Evolutionary conservation across 768 basidiomycete genomes (phyloP).

Genomic region (Russula foetens): DNA sequence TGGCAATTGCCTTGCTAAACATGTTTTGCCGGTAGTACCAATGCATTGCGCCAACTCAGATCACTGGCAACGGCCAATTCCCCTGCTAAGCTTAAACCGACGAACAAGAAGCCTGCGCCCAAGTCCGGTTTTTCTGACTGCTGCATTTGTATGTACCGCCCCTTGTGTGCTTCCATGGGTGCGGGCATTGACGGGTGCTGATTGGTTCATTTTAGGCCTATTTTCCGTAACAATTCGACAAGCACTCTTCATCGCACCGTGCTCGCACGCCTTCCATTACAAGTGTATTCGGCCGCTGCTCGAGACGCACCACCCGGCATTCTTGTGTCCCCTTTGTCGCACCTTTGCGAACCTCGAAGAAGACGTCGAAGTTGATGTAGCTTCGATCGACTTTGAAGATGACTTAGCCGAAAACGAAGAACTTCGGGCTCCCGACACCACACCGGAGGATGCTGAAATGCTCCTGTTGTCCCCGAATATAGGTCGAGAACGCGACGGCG

Average conservation of each 20-base stretch:
- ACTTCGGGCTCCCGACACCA: background rate
- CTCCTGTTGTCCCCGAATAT: constrained; percentile 6
- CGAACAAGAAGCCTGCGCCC: constrained; percentile 22
- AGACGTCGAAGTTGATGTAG: constrained; percentile 71
- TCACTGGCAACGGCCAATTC: constrained; percentile 41
- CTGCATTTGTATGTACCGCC: constrained; percentile 70
- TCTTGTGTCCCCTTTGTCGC: constrained; percentile 91
- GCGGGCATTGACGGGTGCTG: background rate
- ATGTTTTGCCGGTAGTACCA: constrained; percentile 37
- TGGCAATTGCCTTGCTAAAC: background rate
- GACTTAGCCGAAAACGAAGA: constrained; percentile 2
- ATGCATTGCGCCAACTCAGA: constrained; percentile 76
- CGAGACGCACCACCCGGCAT: constrained; percentile 83
- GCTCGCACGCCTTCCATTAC: constrained; percentile 94
- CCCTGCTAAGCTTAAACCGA: constrained; percentile 20
- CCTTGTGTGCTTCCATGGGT: constrained; percentile 7
- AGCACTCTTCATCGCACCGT: constrained; percentile 95
- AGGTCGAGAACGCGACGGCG: constrained; percentile 11
- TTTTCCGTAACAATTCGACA: constrained; percentile 92
- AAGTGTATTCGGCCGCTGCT: constrained; percentile 94
- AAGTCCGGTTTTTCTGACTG: constrained; percentile 63
- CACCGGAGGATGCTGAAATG: constrained; percentile 13
- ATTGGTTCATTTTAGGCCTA: constrained; percentile 33
- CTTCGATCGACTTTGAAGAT: constrained; percentile 6
- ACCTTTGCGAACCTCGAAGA: constrained; percentile 94